Evolutionary conservation across 1,284 basidiomycete species (phyloP), one percentile per base, ranked within the genome.

Genomic region (Quambalaria eucalypti): DNA sequence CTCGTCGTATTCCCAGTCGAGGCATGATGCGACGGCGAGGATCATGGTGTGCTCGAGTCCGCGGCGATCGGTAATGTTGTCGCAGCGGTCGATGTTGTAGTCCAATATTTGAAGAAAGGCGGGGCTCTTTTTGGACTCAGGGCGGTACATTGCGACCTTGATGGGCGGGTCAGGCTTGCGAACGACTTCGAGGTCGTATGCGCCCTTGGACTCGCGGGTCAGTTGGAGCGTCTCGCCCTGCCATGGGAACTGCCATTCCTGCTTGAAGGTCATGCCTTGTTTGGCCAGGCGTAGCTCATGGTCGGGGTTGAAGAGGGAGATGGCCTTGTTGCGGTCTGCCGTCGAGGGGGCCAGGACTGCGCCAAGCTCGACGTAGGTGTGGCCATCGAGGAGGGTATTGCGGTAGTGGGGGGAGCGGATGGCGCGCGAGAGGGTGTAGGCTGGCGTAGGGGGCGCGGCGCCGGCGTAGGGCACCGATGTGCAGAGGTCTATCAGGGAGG

Each of bases 101-200:
- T 90, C 87, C 16, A 90, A 78, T n/a, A 90, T 82, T 69, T 88
- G 87, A n/a, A 89, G 78, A 0, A 83, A 79, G 0, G 81, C 78
- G 1, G 84, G 83, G 65, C 82, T 85, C 47, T 85, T 78, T 33
- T 83, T 80, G 6, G 84, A 84, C 3, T 82, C 78, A 0, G 84
- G 82, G 51, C 87, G 85, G 69, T 85, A 88, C 14, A 85, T 87
- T 28, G 87, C 87, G 10, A 88, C 84, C 2, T 88, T 81, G 1
- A 90, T 86, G 9, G 85, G 84, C 4, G 87, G 88, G 64, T 90
- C 87, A 2, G 87, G 87, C 69, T 88, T 88, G 42, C 87, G 83
- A 42, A 90, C 76, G 69, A 89, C 83, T 73, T 81, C 87, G 72
- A 65, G 58, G 9, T 51, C 50, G 31, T 65, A 65, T 2, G 48